Conservation (phyloP, 2,329 filamentous ascomycete genomes). For the Beauveria scarabaeidicola region DNA sequence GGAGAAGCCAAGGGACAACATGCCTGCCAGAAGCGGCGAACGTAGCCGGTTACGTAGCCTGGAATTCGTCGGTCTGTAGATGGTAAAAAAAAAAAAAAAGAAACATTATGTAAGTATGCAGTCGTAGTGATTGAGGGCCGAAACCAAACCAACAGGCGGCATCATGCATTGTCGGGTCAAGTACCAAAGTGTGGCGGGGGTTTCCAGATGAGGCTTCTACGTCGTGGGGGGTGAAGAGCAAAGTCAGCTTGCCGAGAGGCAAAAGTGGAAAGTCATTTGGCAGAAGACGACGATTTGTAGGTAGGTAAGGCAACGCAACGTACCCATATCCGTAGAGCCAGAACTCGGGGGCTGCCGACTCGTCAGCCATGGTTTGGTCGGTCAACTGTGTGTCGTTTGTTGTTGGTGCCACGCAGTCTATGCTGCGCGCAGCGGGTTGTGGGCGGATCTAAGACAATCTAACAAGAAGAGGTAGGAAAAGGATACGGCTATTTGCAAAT, state of each 20-base stretch:
- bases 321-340: constrained; percentile 98
- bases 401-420: no score
- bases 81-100: constrained; percentile 6
- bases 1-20: constrained; percentile 23
- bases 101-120: constrained; percentile 4
- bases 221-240: constrained; percentile 5
- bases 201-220: constrained; percentile 90
- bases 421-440: no score
- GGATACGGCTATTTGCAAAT: no score
- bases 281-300: neutral
- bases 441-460: no score
- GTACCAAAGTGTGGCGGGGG: constrained; percentile 91
- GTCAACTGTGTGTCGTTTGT: no score
- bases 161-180: neutral
- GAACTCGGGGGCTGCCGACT: constrained; percentile 46
- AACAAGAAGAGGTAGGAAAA: no score
- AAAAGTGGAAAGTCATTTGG: neutral
- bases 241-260: constrained; percentile 8
- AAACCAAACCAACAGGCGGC: constrained; percentile 1
- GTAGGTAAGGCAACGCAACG: constrained; percentile 16
- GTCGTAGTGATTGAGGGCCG: neutral
- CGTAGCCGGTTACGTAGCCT: constrained; percentile 88
- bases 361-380: no score
- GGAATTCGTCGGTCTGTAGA: constrained; percentile 68
- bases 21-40: constrained; percentile 97